Evolutionary conservation across 495 filamentous ascomycete species (phyloP), one percentile per base, ranked within the genome.

Genomic region (Neohortaea acidophila): DNA sequence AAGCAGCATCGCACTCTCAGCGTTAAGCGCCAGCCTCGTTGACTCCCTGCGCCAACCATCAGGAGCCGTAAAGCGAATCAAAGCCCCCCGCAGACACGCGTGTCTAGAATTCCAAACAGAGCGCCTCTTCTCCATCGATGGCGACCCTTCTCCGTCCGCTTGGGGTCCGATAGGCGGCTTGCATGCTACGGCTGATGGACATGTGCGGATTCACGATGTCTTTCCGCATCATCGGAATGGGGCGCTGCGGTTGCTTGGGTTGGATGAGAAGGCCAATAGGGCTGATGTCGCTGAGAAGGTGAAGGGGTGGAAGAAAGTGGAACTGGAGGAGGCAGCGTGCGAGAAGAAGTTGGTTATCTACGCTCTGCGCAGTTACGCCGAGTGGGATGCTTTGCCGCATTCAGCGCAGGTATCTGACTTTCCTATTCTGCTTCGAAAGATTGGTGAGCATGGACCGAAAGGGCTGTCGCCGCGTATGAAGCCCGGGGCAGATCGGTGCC

Each of bases 31-130:
- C 1, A 54, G 63, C 1, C 51, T 59, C 12, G 55, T 63, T 6
- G 41, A 60, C 31, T 51, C 57, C 2, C 34, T 42, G 14, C 46
- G 54, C 1, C 52, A 42, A 21, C 24, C 31, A 11, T 32, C 35
- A 21, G 15, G 46, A 3, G 24, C 53, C 12, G 55, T 57, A 0
- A n/a, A n/a, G n/a, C 41, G 19, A 9, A 59, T 65, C 8, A 47
- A 37, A 14, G 58, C 67, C 4, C 44, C 54, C 12, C 43, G 54
- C 0, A 48, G 51, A 15, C 61, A 66, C 40, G 65, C 65, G 0
- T 43, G 45, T 9, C 38, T 60, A 13, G 65, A 67, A 38, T 67
- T 66, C 57, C 55, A 60, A 15, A 63, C 60, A 2, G 64, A 67
- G 38, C 27, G 57, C 10, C 48, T 66, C 1, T 64, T 63, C 35